Conservation (phyloP, 257 asterid species). For the Avicennia marina region DNA sequence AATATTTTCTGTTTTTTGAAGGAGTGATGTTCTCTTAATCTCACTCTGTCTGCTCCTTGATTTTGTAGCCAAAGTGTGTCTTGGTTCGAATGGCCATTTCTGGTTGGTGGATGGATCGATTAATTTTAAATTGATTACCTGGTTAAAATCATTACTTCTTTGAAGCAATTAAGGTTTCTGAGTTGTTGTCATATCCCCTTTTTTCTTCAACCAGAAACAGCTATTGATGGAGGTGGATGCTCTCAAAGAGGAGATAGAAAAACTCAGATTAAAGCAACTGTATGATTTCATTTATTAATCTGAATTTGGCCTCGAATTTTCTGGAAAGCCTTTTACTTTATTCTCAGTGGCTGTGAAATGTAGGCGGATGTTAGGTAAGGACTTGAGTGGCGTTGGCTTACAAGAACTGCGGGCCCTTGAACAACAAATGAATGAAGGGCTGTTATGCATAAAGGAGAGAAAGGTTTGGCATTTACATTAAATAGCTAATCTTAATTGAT, state of each 20-base stretch:
- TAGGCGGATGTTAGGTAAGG: conserved; percentile 70
- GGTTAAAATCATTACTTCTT: neutral
- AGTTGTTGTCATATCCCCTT: neutral
- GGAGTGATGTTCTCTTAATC: too few relatives aligned
- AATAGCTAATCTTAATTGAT: neutral
- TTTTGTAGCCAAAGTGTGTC: too few relatives aligned
- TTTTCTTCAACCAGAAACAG: conserved; percentile 25
- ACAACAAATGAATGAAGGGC: conserved; percentile 54
- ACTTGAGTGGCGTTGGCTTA: conserved; percentile 42
- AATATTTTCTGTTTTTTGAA: too few relatives aligned
- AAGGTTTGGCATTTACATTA: conserved; percentile 39
- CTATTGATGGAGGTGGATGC: conserved; percentile 41
- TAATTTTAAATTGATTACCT: too few relatives aligned
- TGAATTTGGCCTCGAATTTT: neutral
- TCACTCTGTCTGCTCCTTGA: too few relatives aligned
- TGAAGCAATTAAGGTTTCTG: neutral
- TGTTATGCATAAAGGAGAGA: conserved; percentile 51
- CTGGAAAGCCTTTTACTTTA: neutral
- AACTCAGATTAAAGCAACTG: conserved; percentile 51
- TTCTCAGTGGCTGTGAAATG: conserved; percentile 6
- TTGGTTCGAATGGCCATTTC: too few relatives aligned
- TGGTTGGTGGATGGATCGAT: too few relatives aligned
- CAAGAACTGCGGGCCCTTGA: conserved; percentile 53
- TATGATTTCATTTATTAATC: conserved; percentile 27
- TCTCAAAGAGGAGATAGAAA: conserved; percentile 53